Evolutionary conservation across 1,139 yeast genomes (phyloP).

Genomic region (Groenewaldozyma sp.): DNA sequence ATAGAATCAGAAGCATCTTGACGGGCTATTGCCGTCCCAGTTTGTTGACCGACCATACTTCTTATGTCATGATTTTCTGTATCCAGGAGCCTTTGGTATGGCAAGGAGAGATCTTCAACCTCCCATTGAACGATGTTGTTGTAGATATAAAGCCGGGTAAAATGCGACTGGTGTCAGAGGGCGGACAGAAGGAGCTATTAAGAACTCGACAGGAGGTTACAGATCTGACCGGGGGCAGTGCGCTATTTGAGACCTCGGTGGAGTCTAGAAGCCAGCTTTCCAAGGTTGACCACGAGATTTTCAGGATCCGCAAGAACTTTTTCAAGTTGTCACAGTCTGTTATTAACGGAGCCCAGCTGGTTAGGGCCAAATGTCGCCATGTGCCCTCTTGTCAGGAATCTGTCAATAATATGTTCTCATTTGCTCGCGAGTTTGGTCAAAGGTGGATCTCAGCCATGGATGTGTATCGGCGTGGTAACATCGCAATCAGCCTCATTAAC

Average conservation of each 20-base stretch:
- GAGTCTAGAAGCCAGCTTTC: slow-evolving; percentile 67
- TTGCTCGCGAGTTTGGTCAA: slow-evolving; percentile 77
- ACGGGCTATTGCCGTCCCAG: slow-evolving; percentile 27
- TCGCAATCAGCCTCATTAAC: slow-evolving; percentile 65
- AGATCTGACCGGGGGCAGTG: slow-evolving; percentile 41
- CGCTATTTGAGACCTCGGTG: slow-evolving; percentile 40
- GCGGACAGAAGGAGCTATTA: slow-evolving; percentile 43
- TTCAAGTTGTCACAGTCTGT: slow-evolving; percentile 62
- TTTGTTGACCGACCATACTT: slow-evolving; percentile 33
- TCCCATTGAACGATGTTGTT: slow-evolving; percentile 37
- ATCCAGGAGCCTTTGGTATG: slow-evolving; percentile 83
- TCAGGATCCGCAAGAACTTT: slow-evolving; percentile 55
- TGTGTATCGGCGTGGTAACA: slow-evolving; percentile 53
- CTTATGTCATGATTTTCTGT: slow-evolving; percentile 65
- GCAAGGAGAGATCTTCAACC: slow-evolving; percentile 71
- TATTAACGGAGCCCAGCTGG: slow-evolving; percentile 51
- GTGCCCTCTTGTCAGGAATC: slow-evolving; percentile 56
- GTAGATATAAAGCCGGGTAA: slow-evolving; percentile 54
- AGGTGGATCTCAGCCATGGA: slow-evolving; percentile 60
- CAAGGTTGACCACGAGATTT: slow-evolving; percentile 66
- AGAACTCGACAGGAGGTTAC: slow-evolving; percentile 37
- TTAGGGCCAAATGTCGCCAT: slow-evolving; percentile 38
- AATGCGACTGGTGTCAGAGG: slow-evolving; percentile 59
- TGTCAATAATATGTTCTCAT: slow-evolving; percentile 65
- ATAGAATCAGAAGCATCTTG: slow-evolving; percentile 30